Evolutionary conservation across 2,329 filamentous ascomycete species (phyloP), one percentile per base, ranked within the genome.

Genomic region (Chaetomiaceae sp.): DNA sequence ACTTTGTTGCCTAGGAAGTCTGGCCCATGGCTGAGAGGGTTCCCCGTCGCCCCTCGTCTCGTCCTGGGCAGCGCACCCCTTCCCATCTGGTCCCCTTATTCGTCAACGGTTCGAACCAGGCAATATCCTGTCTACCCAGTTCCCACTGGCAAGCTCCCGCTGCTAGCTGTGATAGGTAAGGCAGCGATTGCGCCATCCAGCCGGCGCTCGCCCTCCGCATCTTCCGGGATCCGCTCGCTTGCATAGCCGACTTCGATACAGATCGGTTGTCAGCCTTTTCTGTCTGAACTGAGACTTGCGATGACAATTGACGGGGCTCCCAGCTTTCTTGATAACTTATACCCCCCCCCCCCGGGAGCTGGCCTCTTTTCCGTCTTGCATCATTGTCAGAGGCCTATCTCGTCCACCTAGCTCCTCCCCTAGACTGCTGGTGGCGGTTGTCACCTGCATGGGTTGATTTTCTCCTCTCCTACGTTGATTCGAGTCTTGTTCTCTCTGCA

Each of bases 141-240:
- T 46, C 49, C n/a, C 43, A 51, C 50, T 51, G 32, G 11, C 43
- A 38, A 34, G 51, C 36, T 36, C 33, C 49, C 40, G 40, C 51
- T 54, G 45, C 54, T 58, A 57, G 54, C 56, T 56, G 46, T 58
- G 58, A 58, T 57, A 60, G 59, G 59, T 34, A 58, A 55, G 50
- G 44, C 36, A 45, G 16, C 58, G 56, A 61, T 61, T 57, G 58
- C 59, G 59, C 58, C 58, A 61, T 61, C 50, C 44, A 27, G 34
- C 38, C 41, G 50, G 53, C 58, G 48, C 44, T 56, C 54, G 54
- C 58, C 48, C 52, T 51, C 42, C 56, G 49, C 53, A 45, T 23
- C 21, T 50, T 50, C 56, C 50, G 49, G 44, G 48, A 48, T 48
- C 58, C 54, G 56, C 54, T 57, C 48, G 41, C 46, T 32, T 48